Evolutionary conservation across 2,329 filamentous ascomycete genomes (phyloP).

Genomic region (Talaromyces sp.): DNA sequence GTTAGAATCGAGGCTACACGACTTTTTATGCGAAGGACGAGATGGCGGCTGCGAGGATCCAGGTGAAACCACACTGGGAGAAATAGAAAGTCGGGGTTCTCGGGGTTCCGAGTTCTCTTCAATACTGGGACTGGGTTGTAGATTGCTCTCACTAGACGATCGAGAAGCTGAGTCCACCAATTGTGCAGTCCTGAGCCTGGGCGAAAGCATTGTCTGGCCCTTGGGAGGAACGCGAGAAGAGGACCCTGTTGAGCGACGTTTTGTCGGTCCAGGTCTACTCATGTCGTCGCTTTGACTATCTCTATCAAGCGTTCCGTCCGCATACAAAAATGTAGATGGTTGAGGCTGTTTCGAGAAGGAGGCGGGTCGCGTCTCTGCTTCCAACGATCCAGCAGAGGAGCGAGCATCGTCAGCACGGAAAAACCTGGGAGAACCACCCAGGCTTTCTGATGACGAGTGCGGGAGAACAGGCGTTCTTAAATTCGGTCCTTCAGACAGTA

Average conservation of each 20-base stretch:
- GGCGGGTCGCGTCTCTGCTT: slow-evolving; percentile 24
- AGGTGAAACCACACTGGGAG: slow-evolving; percentile 10
- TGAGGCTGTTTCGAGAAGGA: slow-evolving; percentile 20
- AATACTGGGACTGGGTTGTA: slow-evolving; percentile 15
- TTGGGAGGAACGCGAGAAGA: slow-evolving; percentile 21
- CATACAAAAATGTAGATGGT: slow-evolving; percentile 30
- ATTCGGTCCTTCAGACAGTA: slow-evolving; percentile 30
- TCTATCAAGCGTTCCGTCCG: slow-evolving; percentile 31
- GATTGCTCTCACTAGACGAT: slow-evolving; percentile 18
- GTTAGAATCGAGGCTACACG: slow-evolving; percentile 28
- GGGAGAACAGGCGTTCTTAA: slow-evolving; percentile 21
- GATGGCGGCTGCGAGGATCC: slow-evolving; percentile 8
- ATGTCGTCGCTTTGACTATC: slow-evolving; percentile 18
- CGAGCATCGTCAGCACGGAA: slow-evolving; percentile 84
- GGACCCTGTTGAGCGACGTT: slow-evolving; percentile 27
- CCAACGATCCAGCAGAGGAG: slow-evolving; percentile 35
- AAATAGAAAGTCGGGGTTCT: slow-evolving; percentile 10
- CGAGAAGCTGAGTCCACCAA: slow-evolving; percentile 20
- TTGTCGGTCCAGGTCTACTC: slow-evolving; percentile 13
- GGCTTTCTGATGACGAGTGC: slow-evolving; percentile 29
- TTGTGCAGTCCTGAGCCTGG: slow-evolving; percentile 25
- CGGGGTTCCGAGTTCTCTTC: slow-evolving; percentile 19
- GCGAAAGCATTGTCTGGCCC: slow-evolving; percentile 20
- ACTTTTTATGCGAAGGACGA: slow-evolving; percentile 19
- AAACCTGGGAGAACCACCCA: slow-evolving; percentile 60